Evolutionary conservation across 139 green algal genomes (phyloP), one percentile per base, ranked within the genome.

Genomic region (Coelastrella sp.): DNA sequence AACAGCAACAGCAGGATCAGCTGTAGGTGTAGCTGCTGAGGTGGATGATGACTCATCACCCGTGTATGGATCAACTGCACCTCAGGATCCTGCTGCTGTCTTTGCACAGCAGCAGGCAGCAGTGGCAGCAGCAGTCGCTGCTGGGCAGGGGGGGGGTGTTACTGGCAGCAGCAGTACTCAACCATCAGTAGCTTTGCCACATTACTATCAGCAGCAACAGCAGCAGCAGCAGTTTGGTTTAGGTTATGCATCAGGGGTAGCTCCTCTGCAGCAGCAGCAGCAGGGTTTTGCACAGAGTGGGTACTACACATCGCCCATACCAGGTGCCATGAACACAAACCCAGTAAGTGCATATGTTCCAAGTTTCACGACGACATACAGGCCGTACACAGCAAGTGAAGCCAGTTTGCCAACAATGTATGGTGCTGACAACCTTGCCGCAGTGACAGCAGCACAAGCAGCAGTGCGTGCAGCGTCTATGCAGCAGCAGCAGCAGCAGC

Each of bases 91-190:
- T 61, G 80, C 80, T 74, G 80, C 80, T 22, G n/a, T n/a, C 7
- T 86, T 86, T 86, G 81, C 64, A 32, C 57, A 58, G 32, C 7
- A 65, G 11, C 81, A 87, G 14, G 81, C 81, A 87, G 81, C 81
- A n/a, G 14, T 61, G 17, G 80, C 20, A 22, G 61, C 80, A 85
- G 58, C 79, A 20, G 13, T 57, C 32, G 32, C 32, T 47, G 32
- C 32, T 47, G 32, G 32, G 32, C 32, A 47, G n/a, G 57, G 22
- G 57, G 1, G 23, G 3, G 11, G 10, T 61, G 32, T 32, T 11
- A 66, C 58, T 32, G 54, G 17, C 57, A 47, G 13, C 56, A 65
- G 54, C 78, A 85, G n/a, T 59, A 85, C 14, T 17, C n/a, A 22
- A 58, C 20, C 80, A 86, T 22, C 59, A 86, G 79, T 59, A 86